phyloP scores from a whole-genome alignment of 2,329 filamentous ascomycete species.

The Chaetothyriales sp. region DNA sequence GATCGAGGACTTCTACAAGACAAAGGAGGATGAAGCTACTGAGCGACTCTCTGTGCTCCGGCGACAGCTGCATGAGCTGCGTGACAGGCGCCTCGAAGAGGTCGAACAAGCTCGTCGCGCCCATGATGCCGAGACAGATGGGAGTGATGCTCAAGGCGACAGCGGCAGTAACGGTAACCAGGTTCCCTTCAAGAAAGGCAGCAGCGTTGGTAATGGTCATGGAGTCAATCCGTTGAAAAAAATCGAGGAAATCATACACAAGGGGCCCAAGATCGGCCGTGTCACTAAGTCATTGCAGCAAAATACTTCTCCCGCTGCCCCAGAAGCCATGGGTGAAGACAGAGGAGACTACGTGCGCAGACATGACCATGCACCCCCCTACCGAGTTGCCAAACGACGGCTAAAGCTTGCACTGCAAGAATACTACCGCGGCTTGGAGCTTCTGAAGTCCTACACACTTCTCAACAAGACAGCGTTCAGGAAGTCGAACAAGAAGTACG shows the following conservation, averaged over 20 bases:
- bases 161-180: constrained; percentile 19
- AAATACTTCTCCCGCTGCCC: constrained; percentile 1
- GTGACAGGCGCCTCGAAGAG: constrained; percentile 65
- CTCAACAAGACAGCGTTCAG: constrained; percentile 86
- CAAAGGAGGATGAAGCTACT: constrained; percentile 74
- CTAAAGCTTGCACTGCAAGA: constrained; percentile 83
- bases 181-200: not conserved
- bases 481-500: constrained; percentile 98
- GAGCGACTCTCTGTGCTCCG: constrained; percentile 55
- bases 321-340: not conserved
- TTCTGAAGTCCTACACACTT: constrained; percentile 80
- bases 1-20: constrained; percentile 75
- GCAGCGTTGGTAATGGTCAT: not conserved
- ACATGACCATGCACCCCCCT: constrained; percentile 32
- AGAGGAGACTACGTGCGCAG: not conserved
- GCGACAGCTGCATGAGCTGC: constrained; percentile 84
- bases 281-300: constrained; percentile 8
- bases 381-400: constrained; percentile 77
- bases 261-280: not conserved
- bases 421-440: constrained; percentile 79
- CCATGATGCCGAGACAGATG: constrained; percentile 8
- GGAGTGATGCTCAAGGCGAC: constrained; percentile 8
- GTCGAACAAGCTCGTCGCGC: constrained; percentile 27
- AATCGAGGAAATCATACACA: not conserved
- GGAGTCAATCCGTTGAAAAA: not conserved